phyloP scores from a whole-genome alignment of 129 eudicot species.

The Escallonia herrerae region DNA sequence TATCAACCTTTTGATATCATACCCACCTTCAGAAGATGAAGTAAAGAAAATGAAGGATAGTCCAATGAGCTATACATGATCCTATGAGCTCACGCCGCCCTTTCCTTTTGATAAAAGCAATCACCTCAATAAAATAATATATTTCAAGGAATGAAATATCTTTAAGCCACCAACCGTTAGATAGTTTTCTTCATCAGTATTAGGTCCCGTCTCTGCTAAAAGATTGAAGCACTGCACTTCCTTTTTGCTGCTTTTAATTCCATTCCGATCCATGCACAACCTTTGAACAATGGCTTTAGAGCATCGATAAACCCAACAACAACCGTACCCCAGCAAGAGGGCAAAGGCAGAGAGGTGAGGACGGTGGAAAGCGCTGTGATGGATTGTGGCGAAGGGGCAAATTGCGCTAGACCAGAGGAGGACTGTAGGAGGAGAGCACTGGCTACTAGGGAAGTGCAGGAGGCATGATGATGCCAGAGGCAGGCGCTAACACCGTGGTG shows the following conservation, averaged over 20 bases:
- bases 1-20: slow-evolving; percentile 12
- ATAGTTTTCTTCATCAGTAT: background rate
- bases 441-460: no score
- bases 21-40: slow-evolving; percentile 27
- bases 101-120: slow-evolving; percentile 21
- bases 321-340: no score
- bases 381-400: no score
- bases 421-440: no score
- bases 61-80: slow-evolving; percentile 32
- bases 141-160: slow-evolving; percentile 20
- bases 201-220: background rate
- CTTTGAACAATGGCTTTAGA: slow-evolving; percentile 26
- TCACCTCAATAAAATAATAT: slow-evolving; percentile 32
- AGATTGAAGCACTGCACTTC: background rate
- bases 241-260: background rate
- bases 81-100: slow-evolving; percentile 18
- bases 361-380: no score
- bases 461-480: no score
- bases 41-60: slow-evolving; percentile 17
- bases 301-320: background rate
- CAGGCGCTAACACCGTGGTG: no score
- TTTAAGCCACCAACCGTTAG: slow-evolving; percentile 24
- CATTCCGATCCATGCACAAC: slow-evolving; percentile 1
- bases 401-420: no score
- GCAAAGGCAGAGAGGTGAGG: no score